phyloP scores from a whole-genome alignment of 257 asterid genomes.

The Ehretia macrophylla region DNA sequence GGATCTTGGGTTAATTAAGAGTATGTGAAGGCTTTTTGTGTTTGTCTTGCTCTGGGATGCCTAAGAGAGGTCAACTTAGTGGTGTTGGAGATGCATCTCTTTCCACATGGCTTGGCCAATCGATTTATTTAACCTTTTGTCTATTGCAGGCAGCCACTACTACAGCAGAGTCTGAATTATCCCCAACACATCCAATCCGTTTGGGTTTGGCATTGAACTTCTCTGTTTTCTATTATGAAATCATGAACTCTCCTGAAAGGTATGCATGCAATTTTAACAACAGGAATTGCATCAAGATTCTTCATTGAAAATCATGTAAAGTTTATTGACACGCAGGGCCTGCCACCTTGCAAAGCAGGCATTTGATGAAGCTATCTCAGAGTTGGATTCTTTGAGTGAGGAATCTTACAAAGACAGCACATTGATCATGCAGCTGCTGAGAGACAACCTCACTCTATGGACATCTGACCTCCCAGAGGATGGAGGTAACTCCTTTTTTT shows the following conservation, averaged over 20 bases:
- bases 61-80: too few species aligned
- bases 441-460: conserved; percentile 18
- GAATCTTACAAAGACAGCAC: conserved; percentile 20
- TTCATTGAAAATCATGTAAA: too few species aligned
- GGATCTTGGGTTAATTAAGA: too few species aligned
- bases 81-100: too few species aligned
- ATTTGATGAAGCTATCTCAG: conserved; percentile 18
- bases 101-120: too few species aligned
- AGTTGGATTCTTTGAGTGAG: conserved; percentile 12
- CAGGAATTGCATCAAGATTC: background rate
- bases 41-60: too few species aligned
- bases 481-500: conserved; percentile 8
- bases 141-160: conserved; percentile 13
- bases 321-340: background rate
- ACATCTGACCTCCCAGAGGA: conserved; percentile 19
- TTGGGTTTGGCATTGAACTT: conserved; percentile 18
- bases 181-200: conserved; percentile 17
- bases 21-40: too few species aligned
- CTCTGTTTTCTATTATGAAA: conserved; percentile 20
- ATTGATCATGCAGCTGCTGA: conserved; percentile 16
- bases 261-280: background rate
- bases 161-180: conserved; percentile 8
- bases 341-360: conserved; percentile 13
- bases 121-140: background rate
- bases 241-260: conserved; percentile 19